Percentiles rank a stretch among this genome's conserved stretches.
These are phyloP conservation scores for Ajuga reptans DNA, from an alignment of 305 asterid species.

Conservation along the genomic window DNA sequence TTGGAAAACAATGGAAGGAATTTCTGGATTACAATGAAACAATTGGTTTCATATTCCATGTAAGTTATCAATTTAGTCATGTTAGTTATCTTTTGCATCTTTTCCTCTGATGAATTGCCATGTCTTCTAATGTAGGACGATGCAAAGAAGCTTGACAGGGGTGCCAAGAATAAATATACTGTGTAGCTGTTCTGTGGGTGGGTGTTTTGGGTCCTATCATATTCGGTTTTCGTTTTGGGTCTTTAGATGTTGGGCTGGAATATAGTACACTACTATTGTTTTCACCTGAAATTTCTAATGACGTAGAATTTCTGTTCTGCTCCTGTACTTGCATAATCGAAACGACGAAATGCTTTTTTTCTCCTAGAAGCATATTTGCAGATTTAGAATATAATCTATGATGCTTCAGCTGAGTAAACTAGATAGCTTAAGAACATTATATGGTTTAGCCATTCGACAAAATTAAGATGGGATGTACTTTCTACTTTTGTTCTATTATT, in stretches of 20 bases:
- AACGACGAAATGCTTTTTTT: neutral
- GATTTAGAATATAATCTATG: neutral
- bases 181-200: slow-evolving; percentile 27
- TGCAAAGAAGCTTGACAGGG: slow-evolving; percentile 53
- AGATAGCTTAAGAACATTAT: too few species aligned
- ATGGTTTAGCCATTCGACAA: too few species aligned
- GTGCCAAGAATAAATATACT: slow-evolving; percentile 55
- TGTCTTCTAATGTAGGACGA: slow-evolving; percentile 52
- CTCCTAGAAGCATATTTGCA: neutral
- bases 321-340: neutral
- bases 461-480: too few species aligned
- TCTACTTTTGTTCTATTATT: too few species aligned
- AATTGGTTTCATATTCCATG: slow-evolving; percentile 74
- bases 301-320: neutral
- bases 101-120: neutral
- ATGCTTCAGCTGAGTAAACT: neutral
- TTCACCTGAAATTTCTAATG: neutral
- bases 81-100: neutral
- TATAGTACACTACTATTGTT: neutral
- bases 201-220: neutral
- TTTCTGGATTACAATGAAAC: slow-evolving; percentile 66
- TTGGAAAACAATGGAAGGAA: slow-evolving; percentile 88
- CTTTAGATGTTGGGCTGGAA: slow-evolving; percentile 3
- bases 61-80: slow-evolving; percentile 25
- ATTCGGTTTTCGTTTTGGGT: neutral